Conservation (phyloP, 805 yeast species). For the Schwanniomyces sp. region DNA sequence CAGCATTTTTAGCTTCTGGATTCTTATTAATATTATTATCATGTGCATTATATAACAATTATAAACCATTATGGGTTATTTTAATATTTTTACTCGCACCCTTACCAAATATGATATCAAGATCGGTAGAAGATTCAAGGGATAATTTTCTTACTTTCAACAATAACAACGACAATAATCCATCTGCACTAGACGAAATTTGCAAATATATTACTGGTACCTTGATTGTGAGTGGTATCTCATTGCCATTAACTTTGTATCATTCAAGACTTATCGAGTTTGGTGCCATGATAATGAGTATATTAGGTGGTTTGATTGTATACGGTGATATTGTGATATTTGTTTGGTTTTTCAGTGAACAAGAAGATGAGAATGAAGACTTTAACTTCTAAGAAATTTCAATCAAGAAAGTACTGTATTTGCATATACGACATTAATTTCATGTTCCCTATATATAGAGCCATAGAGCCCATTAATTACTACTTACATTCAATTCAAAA, state of each 20-base stretch:
- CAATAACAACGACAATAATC: conserved; percentile 37
- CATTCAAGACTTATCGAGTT: conserved; percentile 36
- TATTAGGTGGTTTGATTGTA: conserved; percentile 44
- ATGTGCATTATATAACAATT: conserved; percentile 45
- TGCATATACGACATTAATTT: neutral
- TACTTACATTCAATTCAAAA: conserved; percentile 27
- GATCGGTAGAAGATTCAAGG: conserved; percentile 34
- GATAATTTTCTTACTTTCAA: conserved; percentile 46
- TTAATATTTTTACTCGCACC: conserved; percentile 44
- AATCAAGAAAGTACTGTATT: neutral
- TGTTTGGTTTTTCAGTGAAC: conserved; percentile 47
- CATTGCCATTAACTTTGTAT: conserved; percentile 42
- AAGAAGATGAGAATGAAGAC: conserved; percentile 45
- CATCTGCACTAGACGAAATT: conserved; percentile 38
- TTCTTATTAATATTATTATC: conserved; percentile 43
- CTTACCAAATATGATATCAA: conserved; percentile 41
- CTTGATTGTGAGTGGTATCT: conserved; percentile 42
- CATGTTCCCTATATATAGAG: neutral
- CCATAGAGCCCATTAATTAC: neutral
- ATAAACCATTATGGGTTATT: conserved; percentile 43
- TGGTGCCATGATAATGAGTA: conserved; percentile 45
- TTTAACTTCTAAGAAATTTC: conserved; percentile 32
- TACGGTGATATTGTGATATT: conserved; percentile 43
- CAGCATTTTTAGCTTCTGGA: conserved; percentile 47
- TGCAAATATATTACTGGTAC: conserved; percentile 41